Base-by-base conservation (phyloP, 1,139 yeast species). In the Candida sojae region DNA sequence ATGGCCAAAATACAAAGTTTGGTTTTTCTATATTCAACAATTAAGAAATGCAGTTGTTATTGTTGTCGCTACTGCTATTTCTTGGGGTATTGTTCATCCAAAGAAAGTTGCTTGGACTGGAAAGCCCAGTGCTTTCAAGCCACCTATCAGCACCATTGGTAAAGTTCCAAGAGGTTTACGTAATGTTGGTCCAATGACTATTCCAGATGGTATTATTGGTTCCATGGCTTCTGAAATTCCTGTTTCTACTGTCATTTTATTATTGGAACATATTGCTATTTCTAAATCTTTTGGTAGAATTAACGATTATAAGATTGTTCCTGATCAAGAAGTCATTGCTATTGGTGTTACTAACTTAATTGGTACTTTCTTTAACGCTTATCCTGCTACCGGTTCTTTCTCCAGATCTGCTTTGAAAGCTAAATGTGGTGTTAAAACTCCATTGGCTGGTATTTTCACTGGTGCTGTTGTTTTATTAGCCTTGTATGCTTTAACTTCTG, bases 361-460 rank as follows among this genome's bases (percentile, higher is more conserved):
- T 58, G 97, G 97, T 57, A 88, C 96, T 26, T 89, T 91, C 63
- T 92, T 92, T 77, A 79, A 83, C 60, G 97, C 97, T 8, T 92
- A 92, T 65, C 98, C 98, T 12, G 92, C 97, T 9, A 92, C 98
- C 9, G 97, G 98, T 47, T 92, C 97, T 1, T 92, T 92, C 68
- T 88, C 96, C 21, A 84, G 97, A 74, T 87, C 97, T 43, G 97
- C 97, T 10, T 79, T 92, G 61, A 91, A 92, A 70, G 88, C 96
- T 48, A 92, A 91, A 70, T 91, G 97, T 79, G 96, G 96, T 62
- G 98, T 92, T 42, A 82, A 92, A 62, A 92, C 98, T 36, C 98
- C 98, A 31, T 74, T 91, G 53, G 96, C 97, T 46, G 97, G 97
- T 70, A 78, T 90, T 47, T 88, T 84, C 70, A 90, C 97, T 28